Evolutionary conservation across 1,284 basidiomycete species (phyloP).

Genomic region (Tylopilus sp.): DNA sequence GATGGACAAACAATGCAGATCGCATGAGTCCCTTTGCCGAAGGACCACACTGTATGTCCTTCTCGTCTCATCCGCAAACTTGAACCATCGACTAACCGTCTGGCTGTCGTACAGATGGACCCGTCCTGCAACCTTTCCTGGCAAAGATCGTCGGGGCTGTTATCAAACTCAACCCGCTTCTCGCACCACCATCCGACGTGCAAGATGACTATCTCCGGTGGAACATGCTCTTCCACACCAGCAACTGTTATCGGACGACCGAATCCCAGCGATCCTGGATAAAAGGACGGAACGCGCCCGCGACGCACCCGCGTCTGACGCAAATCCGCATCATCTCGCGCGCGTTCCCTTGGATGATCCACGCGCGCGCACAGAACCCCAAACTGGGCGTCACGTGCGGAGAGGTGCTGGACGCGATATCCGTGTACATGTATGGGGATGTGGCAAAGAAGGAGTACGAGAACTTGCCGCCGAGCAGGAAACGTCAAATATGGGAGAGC

Average conservation of each 20-base stretch:
- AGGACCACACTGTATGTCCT: slow-evolving; percentile 30
- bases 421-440: slow-evolving; percentile 47
- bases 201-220: slow-evolving; percentile 57
- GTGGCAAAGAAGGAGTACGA: slow-evolving; percentile 52
- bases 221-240: slow-evolving; percentile 69
- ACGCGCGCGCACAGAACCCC: slow-evolving; percentile 47
- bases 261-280: slow-evolving; percentile 66
- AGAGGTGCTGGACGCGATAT: slow-evolving; percentile 61
- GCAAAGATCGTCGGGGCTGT: slow-evolving; percentile 45
- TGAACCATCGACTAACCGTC: slow-evolving; percentile 9
- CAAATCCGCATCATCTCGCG: slow-evolving; percentile 50
- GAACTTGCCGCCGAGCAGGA: slow-evolving; percentile 32
- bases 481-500: slow-evolving; percentile 43
- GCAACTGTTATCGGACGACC: slow-evolving; percentile 56
- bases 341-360: slow-evolving; percentile 57
- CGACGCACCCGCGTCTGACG: slow-evolving; percentile 65
- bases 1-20: slow-evolving; percentile 30
- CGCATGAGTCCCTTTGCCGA: slow-evolving; percentile 29
- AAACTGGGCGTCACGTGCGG: slow-evolving; percentile 66
- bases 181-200: slow-evolving; percentile 47
- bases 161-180: slow-evolving; percentile 57
- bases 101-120: slow-evolving; percentile 52
- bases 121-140: slow-evolving; percentile 63
- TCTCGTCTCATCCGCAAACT: not conserved
- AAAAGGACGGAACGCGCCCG: slow-evolving; percentile 63